These are phyloP conservation scores for Fusarium chuoi DNA, from an alignment of 2,329 filamentous ascomycete genomes.

Conservation along the genomic window DNA sequence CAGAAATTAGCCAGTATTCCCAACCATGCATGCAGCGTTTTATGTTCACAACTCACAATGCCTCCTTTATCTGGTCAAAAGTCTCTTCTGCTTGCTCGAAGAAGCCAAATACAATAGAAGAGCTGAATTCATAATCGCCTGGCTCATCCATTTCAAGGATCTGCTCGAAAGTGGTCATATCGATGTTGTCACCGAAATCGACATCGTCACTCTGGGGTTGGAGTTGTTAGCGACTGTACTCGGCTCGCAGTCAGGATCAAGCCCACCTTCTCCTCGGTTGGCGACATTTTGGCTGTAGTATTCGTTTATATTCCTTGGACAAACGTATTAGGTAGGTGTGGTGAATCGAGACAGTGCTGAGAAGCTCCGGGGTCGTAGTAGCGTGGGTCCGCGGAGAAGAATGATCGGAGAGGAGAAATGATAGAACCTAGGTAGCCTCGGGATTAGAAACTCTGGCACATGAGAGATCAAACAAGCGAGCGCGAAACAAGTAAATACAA, in stretches of 20 bases:
- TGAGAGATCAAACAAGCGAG: not conserved
- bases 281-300: constrained; percentile 43
- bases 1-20: not conserved
- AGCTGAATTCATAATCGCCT: constrained; percentile 86
- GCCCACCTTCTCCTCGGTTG: constrained; percentile 49
- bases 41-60: constrained; percentile 72
- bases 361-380: constrained; percentile 19
- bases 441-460: constrained; percentile 18
- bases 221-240: constrained; percentile 18
- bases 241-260: constrained; percentile 4
- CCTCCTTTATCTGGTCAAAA: constrained; percentile 83
- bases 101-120: constrained; percentile 88
- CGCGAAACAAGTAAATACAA: constrained; percentile 14
- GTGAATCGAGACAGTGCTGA: constrained; percentile 13
- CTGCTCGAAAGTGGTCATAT: constrained; percentile 85
- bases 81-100: constrained; percentile 91
- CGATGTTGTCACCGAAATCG: constrained; percentile 80
- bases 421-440: constrained; percentile 20
- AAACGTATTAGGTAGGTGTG: constrained; percentile 10
- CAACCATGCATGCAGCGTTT: not conserved
- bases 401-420: constrained; percentile 8
- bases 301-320: constrained; percentile 23
- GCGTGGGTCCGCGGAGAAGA: constrained; percentile 15
- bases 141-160: constrained; percentile 99
- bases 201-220: constrained; percentile 53